phyloP scores from a whole-genome alignment of 225 moss, liverwort and hornwort genomes.

The Antitrichia curtipendula region DNA sequence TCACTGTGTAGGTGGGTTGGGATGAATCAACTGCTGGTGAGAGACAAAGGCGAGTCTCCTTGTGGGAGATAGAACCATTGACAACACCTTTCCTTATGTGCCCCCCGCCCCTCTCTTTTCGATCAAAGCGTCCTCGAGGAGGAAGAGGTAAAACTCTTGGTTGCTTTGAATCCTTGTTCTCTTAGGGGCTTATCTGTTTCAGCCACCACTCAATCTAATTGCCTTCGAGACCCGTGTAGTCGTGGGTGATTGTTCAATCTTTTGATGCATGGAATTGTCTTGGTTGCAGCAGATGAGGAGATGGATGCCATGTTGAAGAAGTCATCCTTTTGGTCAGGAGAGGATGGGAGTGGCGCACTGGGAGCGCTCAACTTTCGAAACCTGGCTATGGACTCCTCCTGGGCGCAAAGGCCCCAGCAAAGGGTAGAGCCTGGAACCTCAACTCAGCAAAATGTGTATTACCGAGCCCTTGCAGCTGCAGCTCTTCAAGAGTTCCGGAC shows the following conservation, averaged over 20 bases:
- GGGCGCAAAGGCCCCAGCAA: slow-evolving; percentile 24
- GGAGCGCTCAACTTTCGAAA: slow-evolving; percentile 15
- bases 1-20: slow-evolving; percentile 67
- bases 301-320: slow-evolving; percentile 54
- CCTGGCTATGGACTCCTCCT: slow-evolving; percentile 37
- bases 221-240: neutral
- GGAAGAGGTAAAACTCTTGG: slow-evolving; percentile 10
- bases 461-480: slow-evolving; percentile 72
- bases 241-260: neutral
- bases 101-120: slow-evolving; percentile 63
- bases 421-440: slow-evolving; percentile 6
- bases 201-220: neutral
- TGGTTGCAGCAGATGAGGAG: slow-evolving; percentile 52
- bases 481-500: slow-evolving; percentile 67
- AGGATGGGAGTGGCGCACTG: slow-evolving; percentile 17
- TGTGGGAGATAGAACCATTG: slow-evolving; percentile 93
- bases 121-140: slow-evolving; percentile 66
- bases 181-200: neutral
- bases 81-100: slow-evolving; percentile 79
- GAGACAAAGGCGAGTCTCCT: slow-evolving; percentile 71
- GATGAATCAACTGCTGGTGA: slow-evolving; percentile 95
- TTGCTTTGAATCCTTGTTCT: neutral
- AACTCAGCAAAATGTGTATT: slow-evolving; percentile 45
- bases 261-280: neutral
- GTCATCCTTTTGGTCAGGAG: slow-evolving; percentile 53